Evolutionary conservation across 768 basidiomycete species (phyloP), one percentile per base, ranked within the genome.

Genomic region (Lyophyllum atratum): DNA sequence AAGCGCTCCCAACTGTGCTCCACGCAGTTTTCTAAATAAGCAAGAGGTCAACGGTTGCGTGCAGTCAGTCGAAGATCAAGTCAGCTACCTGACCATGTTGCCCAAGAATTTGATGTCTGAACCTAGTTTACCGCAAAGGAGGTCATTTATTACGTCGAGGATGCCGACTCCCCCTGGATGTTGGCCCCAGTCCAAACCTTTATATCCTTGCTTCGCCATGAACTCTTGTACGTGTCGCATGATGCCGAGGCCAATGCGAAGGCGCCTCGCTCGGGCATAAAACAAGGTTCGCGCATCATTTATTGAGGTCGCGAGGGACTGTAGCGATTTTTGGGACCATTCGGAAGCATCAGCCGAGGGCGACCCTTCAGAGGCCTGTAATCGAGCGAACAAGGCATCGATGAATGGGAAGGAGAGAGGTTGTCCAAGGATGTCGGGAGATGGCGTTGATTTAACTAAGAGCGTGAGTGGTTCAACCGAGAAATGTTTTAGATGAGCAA

Each of bases 401-500:
- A 72, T 64, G 76, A 80, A 61, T 54, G 54, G 28, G 47, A 65
- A 21, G 63, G 75, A 58, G 54, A 54, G 14, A 14, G 64, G 49
- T 19, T 64, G 33, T 33, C 48, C 12, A 25, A 70, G 51, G 29
- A 55, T 55, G 11, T 54, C 21, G 39, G 43, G 46, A 24, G 62
- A 44, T 47, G 70, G 70, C 1, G 72, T 73, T 43, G 72, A 60
- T 22, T 68, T 68, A 7, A 74, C 66, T 15, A 87, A 70, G 8
- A 78, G 48, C 3, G 80, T 76, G 14, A 90, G 68, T 0, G 86
- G 84, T 24, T 89, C 83, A 25, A 78, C 55, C 29, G 69, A 77
- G 60, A 89, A 90, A 67, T 93, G 90, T 58, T 88, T 88, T 68
- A 92, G 68, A 64, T 90, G 76, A 0, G 76, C 75, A 2, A 92